Evolutionary conservation across 2,329 filamentous ascomycete genomes (phyloP), one percentile per base, ranked within the genome.

Genomic region (Geosmithia morbida): DNA sequence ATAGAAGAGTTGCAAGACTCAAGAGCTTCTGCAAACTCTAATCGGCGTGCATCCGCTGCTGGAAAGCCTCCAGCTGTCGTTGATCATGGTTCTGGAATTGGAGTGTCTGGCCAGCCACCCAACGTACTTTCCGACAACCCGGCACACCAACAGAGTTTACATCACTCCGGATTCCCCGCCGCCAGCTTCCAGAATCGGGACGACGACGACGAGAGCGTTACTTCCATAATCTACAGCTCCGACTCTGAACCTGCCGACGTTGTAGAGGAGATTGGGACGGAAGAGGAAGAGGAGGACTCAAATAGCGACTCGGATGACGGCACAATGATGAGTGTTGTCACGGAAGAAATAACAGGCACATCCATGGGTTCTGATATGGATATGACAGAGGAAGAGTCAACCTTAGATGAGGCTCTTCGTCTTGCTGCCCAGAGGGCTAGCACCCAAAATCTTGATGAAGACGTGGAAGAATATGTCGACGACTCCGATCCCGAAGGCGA

Each of bases 1-100:
- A 79, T 96, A 43, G 90, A 97, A 58, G 85, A 89, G 52, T 75
- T 81, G 60, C 87, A 89, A 58, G 89, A 96, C 60, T 87, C 87
- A 18, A 94, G 88, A 1, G 85, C 83, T 7, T 84, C 85, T 0
- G 84, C 81, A 1, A 85, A 90, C 52, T 80, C 81, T 11, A 87
- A 85, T 13, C 72, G 87, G 54, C 76, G 85, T 51, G 79, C 81
- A 46, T 92, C 87, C 3, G 14, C 49, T 51, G 47, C 44, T 2
- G 44, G 39, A 8, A 30, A n/a, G 16, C 14, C 43, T 19, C 18
- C 20, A 19, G 22, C 45, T 13, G 33, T 11, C 3, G 33, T 3
- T 37, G 33, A 19, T 30, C 17, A 40, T 16, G 26, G n/a, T 20
- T 8, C 22, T 41, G 45, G 33, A 11, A 16, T 17, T 19, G 29